Base-by-base conservation (phyloP, 2,329 filamentous ascomycete genomes). In the Aphanoascus verrucosus region DNA sequence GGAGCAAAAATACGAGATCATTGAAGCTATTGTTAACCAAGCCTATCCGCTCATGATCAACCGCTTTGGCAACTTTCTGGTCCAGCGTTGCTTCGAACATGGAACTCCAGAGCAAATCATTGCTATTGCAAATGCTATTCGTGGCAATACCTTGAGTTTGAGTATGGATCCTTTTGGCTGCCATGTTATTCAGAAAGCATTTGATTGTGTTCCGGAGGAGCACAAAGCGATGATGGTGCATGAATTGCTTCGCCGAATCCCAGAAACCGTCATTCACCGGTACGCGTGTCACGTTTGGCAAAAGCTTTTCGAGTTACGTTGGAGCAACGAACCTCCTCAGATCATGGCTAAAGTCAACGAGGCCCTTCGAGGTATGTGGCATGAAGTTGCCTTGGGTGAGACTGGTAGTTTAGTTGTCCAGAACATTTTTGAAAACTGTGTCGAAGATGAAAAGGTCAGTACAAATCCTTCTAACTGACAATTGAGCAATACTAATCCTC, bases 281-380 rank as follows among this genome's bases (percentile, higher is more conserved):
- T 98, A 98, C 72, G 93, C 93, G 55, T 98, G 93, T 65, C 93
- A 98, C 69, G 93, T 98, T 58, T 98, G 93, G 93, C 93, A 98
- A 75, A 98, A 98, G 76, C 81, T 98, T 28, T 98, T 98, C 68
- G 93, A 98, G 70, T 81, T 98, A 61, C 85, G 93, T 64, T 98
- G 93, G 93, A 88, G 84, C 58, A 86, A 90, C 63, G 87, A 89
- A 38, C 93, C 93, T 41, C 93, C 93, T 20, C 90, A 96, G 70
- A 95, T 98, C 71, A 98, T 98, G 93, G 87, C 86, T 64, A 95
- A 88, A 64, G 94, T 98, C 71, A 98, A 98, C 64, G 89, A 97
- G 62, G 86, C 93, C 56, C 79, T 98, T 52, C 81, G 82, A 55
- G 91, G 91, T 56, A 97, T 97, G 89, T 98, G 93, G 93, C 90